Conservation (phyloP, 2,329 filamentous ascomycete species). For the Apiospora aurea region DNA sequence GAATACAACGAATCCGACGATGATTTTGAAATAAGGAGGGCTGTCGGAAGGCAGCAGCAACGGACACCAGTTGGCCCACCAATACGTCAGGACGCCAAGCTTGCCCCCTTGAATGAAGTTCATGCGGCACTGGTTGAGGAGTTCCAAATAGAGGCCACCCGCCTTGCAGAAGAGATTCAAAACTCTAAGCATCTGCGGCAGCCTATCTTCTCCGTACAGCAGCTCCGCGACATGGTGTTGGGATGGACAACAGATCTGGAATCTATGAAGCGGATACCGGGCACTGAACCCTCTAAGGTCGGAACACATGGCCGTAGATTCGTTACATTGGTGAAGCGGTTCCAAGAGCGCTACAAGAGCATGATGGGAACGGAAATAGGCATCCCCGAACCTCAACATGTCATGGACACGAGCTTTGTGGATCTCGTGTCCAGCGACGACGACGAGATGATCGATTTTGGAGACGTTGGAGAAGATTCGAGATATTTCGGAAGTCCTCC, state of each 20-base stretch:
- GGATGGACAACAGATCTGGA: constrained; percentile 67
- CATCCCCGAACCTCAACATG: constrained; percentile 1
- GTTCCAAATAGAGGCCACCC: constrained; percentile 70
- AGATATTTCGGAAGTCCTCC: constrained; percentile 52
- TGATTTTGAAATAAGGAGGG: constrained; percentile 53
- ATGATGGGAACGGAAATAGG: constrained; percentile 52
- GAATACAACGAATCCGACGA: constrained; percentile 55
- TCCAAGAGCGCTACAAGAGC: constrained; percentile 54
- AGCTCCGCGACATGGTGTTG: constrained; percentile 77
- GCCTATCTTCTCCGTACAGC: constrained; percentile 71
- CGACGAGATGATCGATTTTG: constrained; percentile 30
- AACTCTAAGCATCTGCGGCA: constrained; percentile 63
- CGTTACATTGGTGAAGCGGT: constrained; percentile 61
- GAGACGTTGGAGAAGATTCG: constrained; percentile 43
- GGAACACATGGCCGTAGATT: constrained; percentile 66
- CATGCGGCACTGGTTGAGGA: constrained; percentile 69
- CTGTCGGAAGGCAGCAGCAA: constrained; percentile 46
- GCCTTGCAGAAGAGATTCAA: constrained; percentile 66
- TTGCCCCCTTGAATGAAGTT: constrained; percentile 60
- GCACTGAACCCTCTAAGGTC: constrained; percentile 70
- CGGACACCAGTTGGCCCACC: constrained; percentile 59
- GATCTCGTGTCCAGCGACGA: constrained; percentile 55
- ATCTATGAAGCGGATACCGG: constrained; percentile 68
- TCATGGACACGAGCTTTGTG: constrained; percentile 51
- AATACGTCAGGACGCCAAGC: constrained; percentile 62